These are phyloP conservation scores for Fusarium sp. DNA, from an alignment of 2,329 filamentous ascomycete genomes.

Conservation along the genomic window DNA sequence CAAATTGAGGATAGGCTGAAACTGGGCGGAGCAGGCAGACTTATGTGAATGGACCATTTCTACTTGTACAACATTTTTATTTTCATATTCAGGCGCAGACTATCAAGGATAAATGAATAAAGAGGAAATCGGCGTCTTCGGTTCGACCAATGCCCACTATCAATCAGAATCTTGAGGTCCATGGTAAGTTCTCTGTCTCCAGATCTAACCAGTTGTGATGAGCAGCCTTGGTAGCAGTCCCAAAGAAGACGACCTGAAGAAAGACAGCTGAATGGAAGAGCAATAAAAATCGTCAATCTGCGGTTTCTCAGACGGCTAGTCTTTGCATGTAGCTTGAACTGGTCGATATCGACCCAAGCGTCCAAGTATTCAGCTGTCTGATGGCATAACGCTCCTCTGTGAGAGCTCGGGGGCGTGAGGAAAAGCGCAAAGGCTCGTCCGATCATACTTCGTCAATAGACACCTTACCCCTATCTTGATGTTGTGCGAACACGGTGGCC, in stretches of 20 bases:
- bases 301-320: background rate
- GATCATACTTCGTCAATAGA: background rate
- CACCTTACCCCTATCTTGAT: constrained; percentile 4
- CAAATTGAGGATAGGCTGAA: constrained; percentile 1
- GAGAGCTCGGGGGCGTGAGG: background rate
- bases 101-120: constrained; percentile 38
- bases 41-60: constrained; percentile 27
- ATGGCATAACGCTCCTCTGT: background rate
- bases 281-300: background rate
- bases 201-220: background rate
- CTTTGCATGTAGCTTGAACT: background rate
- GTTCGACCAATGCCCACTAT: background rate
- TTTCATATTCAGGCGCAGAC: constrained; percentile 30
- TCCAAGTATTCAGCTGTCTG: background rate
- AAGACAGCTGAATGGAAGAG: background rate
- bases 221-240: background rate
- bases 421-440: background rate
- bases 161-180: background rate
- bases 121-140: constrained; percentile 38
- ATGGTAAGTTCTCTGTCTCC: background rate
- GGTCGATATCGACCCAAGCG: background rate
- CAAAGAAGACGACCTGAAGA: background rate
- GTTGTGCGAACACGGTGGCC: constrained; percentile 15
- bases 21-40: constrained; percentile 14
- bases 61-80: constrained; percentile 31